Evolutionary conservation across 139 green algal species (phyloP).

Genomic region (Choricystis sp.): DNA sequence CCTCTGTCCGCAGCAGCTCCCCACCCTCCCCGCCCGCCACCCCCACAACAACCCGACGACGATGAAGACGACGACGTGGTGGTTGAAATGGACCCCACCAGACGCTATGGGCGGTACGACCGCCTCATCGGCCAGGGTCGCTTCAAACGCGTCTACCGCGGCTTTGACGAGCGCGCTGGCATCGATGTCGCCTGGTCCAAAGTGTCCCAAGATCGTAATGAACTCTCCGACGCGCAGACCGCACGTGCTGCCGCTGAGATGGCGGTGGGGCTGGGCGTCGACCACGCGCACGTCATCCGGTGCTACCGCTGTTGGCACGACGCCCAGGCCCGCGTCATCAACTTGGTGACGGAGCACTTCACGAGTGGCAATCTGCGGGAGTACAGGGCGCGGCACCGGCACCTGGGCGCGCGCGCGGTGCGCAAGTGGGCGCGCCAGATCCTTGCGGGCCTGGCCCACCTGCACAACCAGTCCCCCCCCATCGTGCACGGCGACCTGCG

Average conservation of each 20-base stretch:
- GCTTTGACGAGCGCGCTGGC: slow-evolving; percentile 64
- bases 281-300: slow-evolving; percentile 81
- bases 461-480: slow-evolving; percentile 70
- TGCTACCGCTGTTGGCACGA: slow-evolving; percentile 71
- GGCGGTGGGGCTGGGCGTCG: slow-evolving; percentile 52
- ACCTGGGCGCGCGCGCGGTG: slow-evolving; percentile 76
- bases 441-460: slow-evolving; percentile 62
- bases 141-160: slow-evolving; percentile 72
- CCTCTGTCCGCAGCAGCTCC: neutral
- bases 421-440: slow-evolving; percentile 82
- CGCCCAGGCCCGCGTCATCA: slow-evolving; percentile 48
- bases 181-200: slow-evolving; percentile 88
- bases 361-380: slow-evolving; percentile 76
- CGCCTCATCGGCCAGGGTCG: slow-evolving; percentile 50
- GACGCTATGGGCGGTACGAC: slow-evolving; percentile 55
- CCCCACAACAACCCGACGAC: neutral
- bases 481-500: slow-evolving; percentile 93
- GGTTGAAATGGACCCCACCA: slow-evolving; percentile 27
- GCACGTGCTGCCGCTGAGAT: slow-evolving; percentile 52
- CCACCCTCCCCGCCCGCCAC: neutral
- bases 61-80: slow-evolving; percentile 30
- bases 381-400: slow-evolving; percentile 62
- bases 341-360: slow-evolving; percentile 90
- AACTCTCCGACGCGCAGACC: slow-evolving; percentile 50
- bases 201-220: slow-evolving; percentile 31